Evolutionary conservation across 495 filamentous ascomycete species (phyloP), one percentile per base, ranked within the genome.

Genomic region (Penicillium crystallinum): DNA sequence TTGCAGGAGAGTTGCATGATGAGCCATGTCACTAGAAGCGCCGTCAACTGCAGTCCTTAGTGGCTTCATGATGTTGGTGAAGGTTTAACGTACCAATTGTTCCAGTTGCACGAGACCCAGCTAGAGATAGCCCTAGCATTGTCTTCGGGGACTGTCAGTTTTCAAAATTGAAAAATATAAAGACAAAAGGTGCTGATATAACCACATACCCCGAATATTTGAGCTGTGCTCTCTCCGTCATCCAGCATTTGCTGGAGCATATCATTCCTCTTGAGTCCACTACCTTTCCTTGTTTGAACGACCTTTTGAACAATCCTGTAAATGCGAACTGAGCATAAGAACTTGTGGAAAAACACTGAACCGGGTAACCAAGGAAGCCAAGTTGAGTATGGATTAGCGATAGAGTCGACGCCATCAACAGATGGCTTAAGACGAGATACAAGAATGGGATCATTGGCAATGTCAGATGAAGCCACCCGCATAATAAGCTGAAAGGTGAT

Each of bases 1-100:
- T 55, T 17, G 14, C 36, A 49, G 23, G 52, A 37, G 12, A 55
- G 33, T 19, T 40, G 30, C 38, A 55, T 55, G 22, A 50, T 55
- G 6, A 55, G 17, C 52, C 52, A 55, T 15, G 45, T 43, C 2
- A 40, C 52, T 55, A 54, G 9, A 23, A 1, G 11, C 10, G 9
- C 3, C 2, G 21, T 53, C 18, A 46, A 34, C 17, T 11, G 14
- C n/a, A 0, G 10, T 33, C 23, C 0, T 21, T 4, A 11, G 23
- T 27, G 23, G 23, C 4, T n/a, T 9, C 23, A 27, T 27, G 23
- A 10, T 36, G 4, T 21, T 25, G 6, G 15, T n/a, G 41, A 30
- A 17, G 25, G 4, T 23, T 11, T 12, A 18, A 40, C 25, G 1
- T 40, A 44, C 52, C 46, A 15, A 49, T 55, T 10, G 46, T 55